Evolutionary conservation across 257 asterid species (phyloP).

Genomic region (Solanum pinnatisectum): DNA sequence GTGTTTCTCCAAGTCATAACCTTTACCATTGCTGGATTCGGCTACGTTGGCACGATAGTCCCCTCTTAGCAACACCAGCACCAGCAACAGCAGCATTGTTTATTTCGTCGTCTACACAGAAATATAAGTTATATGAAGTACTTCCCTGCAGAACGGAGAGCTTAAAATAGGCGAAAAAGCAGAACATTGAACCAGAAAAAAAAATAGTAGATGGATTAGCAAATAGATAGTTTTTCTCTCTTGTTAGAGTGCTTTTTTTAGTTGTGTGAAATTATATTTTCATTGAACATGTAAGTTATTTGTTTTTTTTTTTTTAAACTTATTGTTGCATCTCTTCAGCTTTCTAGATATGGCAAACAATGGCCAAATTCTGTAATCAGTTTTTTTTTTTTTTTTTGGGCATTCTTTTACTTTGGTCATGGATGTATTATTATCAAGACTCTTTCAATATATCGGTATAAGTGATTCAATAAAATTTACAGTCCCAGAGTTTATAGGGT

Average conservation of each 20-base stretch:
- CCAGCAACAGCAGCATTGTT: neutral
- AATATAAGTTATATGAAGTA: neutral
- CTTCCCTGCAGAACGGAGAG: neutral
- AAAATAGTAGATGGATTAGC: slow-evolving; percentile 8
- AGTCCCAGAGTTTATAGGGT: neutral
- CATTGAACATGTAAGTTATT: slow-evolving; percentile 9
- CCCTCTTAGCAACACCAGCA: slow-evolving; percentile 19
- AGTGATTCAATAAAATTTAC: neutral
- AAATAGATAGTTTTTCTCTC: slow-evolving; percentile 12
- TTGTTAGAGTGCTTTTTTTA: slow-evolving; percentile 17
- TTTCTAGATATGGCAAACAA: neutral
- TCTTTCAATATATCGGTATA: neutral
- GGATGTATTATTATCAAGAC: slow-evolving; percentile 2
- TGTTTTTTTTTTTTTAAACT: neutral
- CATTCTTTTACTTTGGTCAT: neutral
- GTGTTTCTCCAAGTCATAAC: slow-evolving; percentile 78
- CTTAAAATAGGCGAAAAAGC: neutral
- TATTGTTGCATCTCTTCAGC: neutral
- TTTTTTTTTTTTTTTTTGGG: neutral
- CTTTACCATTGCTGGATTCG: slow-evolving; percentile 81
- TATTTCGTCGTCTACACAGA: neutral
- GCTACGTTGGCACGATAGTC: slow-evolving; percentile 81
- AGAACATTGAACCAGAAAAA: slow-evolving; percentile 18
- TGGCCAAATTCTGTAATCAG: neutral
- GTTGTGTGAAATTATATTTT: slow-evolving; percentile 36